Evolutionary conservation across 176 grass and related monocot genomes (phyloP).

Genomic region (Musa itinerans): DNA sequence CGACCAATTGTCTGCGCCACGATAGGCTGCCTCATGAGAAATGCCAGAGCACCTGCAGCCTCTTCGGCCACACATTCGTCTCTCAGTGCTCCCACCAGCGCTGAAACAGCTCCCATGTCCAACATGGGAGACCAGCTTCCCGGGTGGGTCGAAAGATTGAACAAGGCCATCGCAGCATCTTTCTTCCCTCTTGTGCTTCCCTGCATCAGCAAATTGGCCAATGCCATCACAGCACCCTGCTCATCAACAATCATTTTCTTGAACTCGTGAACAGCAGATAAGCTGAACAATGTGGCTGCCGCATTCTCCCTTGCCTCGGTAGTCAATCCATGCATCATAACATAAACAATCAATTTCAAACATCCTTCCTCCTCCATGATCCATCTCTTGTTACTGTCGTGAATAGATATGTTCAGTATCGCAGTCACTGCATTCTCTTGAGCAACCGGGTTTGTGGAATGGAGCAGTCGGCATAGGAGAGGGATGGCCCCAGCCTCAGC

Average conservation of each 20-base stretch:
- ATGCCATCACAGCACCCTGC: slow-evolving; percentile 50
- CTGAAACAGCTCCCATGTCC: slow-evolving; percentile 45
- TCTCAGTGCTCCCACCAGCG: slow-evolving; percentile 47
- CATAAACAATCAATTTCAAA: slow-evolving; percentile 50
- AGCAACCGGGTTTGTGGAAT: slow-evolving; percentile 39
- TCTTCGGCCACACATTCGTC: slow-evolving; percentile 73
- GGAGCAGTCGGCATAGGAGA: slow-evolving; percentile 45
- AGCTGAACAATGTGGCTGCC: slow-evolving; percentile 78
- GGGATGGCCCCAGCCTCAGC: slow-evolving; percentile 72
- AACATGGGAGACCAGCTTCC: slow-evolving; percentile 63
- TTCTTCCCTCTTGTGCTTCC: slow-evolving; percentile 75
- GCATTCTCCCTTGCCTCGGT: slow-evolving; percentile 83
- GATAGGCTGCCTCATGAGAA: slow-evolving; percentile 57
- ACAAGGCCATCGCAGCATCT: slow-evolving; percentile 92
- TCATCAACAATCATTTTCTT: slow-evolving; percentile 73
- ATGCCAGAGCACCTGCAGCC: slow-evolving; percentile 71
- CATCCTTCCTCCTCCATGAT: slow-evolving; percentile 80
- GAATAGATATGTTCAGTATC: slow-evolving; percentile 72
- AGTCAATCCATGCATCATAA: slow-evolving; percentile 67
- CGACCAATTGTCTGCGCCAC: slow-evolving; percentile 51
- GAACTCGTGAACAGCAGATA: slow-evolving; percentile 83
- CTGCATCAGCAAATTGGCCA: slow-evolving; percentile 55
- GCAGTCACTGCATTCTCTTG: slow-evolving; percentile 94
- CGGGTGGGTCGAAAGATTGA: slow-evolving; percentile 86
- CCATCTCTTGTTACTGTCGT: slow-evolving; percentile 56